These are phyloP conservation scores for Gynochthodes officinalis DNA, from an alignment of 257 asterid genomes.

Conservation along the genomic window DNA sequence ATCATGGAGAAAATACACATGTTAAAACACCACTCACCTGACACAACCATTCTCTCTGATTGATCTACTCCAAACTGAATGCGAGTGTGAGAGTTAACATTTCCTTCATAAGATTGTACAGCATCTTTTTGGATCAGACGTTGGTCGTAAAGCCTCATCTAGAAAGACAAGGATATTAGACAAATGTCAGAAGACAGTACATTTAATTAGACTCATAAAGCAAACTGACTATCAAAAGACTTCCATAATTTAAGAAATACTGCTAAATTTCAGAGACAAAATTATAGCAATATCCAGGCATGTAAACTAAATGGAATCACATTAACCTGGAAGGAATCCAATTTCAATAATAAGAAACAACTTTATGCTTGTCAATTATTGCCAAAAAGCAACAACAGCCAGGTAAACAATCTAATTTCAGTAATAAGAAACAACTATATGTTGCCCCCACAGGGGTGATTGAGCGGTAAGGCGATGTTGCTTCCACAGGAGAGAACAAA, in stretches of 20 bases:
- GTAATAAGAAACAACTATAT: neutral
- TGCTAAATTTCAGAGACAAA: neutral
- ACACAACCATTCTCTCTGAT: conserved; percentile 64
- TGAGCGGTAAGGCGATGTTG: too few relatives aligned
- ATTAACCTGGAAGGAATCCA: neutral
- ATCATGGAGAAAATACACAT: neutral
- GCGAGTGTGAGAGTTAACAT: conserved; percentile 71
- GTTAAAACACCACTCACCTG: conserved; percentile 43
- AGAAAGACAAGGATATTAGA: conserved; percentile 7
- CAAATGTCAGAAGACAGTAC: neutral
- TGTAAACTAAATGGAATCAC: neutral
- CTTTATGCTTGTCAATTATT: neutral
- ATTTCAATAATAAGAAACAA: neutral
- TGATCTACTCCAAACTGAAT: conserved; percentile 87
- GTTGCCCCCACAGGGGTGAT: too few relatives aligned
- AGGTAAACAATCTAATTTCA: neutral
- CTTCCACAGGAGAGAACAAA: too few relatives aligned
- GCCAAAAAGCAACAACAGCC: neutral
- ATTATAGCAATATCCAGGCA: neutral
- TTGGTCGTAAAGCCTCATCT: conserved; percentile 87
- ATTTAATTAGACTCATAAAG: neutral
- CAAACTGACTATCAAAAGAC: neutral
- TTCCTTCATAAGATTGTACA: conserved; percentile 79
- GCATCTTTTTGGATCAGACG: conserved; percentile 69
- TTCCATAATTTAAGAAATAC: neutral